A percentile compares a stretch with the other conserved stretches of the same genome.
phyloP scores from a whole-genome alignment of 2,329 filamentous ascomycete species.

The Arachnomyces sp. region DNA sequence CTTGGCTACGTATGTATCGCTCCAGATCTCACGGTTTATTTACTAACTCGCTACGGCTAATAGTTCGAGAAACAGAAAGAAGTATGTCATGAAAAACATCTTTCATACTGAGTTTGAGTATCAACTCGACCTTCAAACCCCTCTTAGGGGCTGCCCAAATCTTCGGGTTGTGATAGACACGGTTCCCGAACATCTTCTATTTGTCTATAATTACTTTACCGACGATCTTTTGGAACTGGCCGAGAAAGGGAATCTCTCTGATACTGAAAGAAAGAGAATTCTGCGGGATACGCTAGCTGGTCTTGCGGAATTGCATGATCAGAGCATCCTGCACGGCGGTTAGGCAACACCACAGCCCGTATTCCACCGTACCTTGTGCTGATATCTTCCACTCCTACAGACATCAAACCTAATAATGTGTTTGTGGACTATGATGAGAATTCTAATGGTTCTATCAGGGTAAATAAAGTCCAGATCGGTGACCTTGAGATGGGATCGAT shows the following conservation, averaged over 20 bases:
- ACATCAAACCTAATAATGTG: constrained; percentile 10
- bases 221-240: not conserved
- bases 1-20: constrained; percentile 4
- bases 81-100: constrained; percentile 7
- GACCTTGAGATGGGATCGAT: constrained; percentile 6
- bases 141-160: constrained; percentile 4
- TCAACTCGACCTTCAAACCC: constrained; percentile 7
- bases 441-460: not conserved
- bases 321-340: constrained; percentile 7
- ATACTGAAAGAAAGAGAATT: constrained; percentile 3
- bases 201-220: constrained; percentile 8
- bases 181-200: constrained; percentile 5
- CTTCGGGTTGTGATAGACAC: constrained; percentile 9
- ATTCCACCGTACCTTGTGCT: not conserved
- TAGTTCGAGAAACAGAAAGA: constrained; percentile 4
- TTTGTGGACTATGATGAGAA: constrained; percentile 6
- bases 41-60: not conserved
- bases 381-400: not conserved
- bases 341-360: not conserved
- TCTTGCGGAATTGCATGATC: constrained; percentile 7
- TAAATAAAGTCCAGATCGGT: constrained; percentile 4
- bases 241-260: not conserved
- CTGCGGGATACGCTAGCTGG: constrained; percentile 5
- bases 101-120: constrained; percentile 11
- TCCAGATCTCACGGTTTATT: not conserved